Base-by-base conservation (phyloP, 306 rosid species). In the Acacia crassicarpa region DNA sequence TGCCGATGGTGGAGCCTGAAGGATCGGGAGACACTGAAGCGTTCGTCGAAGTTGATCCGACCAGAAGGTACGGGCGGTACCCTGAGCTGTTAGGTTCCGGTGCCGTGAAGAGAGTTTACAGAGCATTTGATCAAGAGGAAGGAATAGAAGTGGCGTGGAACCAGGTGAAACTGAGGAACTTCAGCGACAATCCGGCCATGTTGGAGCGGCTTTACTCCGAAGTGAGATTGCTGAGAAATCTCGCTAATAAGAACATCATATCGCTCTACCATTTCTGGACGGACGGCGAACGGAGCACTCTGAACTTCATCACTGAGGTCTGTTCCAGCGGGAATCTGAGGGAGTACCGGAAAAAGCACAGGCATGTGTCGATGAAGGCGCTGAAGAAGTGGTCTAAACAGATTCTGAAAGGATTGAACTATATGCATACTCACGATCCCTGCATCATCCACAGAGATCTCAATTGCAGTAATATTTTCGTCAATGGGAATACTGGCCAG, bases 401-500 rank as follows among this genome's bases (percentile, higher is more conserved):
- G 74, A 41, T 69, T 20, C 51, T 69, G 32, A 69, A 69, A 23
- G 74, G 74, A 14, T 65, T 95, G 91, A 87, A 92, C 51, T 95
- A 95, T 78, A 74, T 95, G 96, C 99, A 95, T 81, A 80, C 16
- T 19, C 74, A 69, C 3, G 33, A 69, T 32, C 74, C 74, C n/a
- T 68, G 73, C 11, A 68, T 68, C 15, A 68, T 68, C n/a, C 73
- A 68, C n/a, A 92, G 99, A 78, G 99, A 95, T 87, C 94, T 95
- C 85, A 95, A 95, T 66, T 95, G 99, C 83, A 95, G 97, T 78
- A 95, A 95, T 67, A 90, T 95, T 20, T 95, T 95, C 82, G 97
- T 95, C 83, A 95, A 95, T 86, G 99, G 98, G 22, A 45, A 69
- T 22, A 69, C 14, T 11, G 74, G 74, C 12, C 74, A 69, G 74